phyloP scores from a whole-genome alignment of 73 alveolate species.

The Tetrahymena elliotti region DNA sequence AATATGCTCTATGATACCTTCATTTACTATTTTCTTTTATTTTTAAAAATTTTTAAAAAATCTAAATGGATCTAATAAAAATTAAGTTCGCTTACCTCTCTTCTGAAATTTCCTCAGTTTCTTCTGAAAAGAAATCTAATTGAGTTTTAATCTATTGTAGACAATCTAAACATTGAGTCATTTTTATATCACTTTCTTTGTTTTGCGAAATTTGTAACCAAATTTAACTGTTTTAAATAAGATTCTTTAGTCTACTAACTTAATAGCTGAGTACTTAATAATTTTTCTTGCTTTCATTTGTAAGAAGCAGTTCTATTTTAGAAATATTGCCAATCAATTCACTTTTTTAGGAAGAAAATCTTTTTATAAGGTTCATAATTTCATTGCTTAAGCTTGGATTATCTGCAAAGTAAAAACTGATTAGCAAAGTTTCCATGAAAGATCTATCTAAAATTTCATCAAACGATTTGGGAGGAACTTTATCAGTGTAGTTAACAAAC shows the following conservation, averaged over 20 bases:
- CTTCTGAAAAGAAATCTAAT: too few species aligned
- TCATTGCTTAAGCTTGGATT: constrained; percentile 19
- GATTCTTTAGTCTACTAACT: neutral
- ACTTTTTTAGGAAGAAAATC: constrained; percentile 16
- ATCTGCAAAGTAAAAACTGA: constrained; percentile 25
- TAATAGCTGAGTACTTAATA: neutral
- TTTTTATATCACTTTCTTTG: neutral
- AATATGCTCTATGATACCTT: neutral
- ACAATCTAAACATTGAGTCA: neutral
- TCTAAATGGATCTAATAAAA: neutral
- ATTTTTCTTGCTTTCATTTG: neutral
- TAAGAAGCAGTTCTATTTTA: constrained; percentile 4
- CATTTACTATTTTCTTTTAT: neutral
- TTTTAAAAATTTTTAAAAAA: neutral
- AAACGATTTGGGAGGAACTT: neutral
- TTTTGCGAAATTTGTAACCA: neutral
- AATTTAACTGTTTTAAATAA: neutral
- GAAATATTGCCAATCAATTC: constrained; percentile 15
- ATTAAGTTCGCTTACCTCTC: neutral
- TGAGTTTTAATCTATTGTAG: neutral
- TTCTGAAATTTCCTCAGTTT: neutral
- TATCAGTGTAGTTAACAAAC: neutral
- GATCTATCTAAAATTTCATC: constrained; percentile 28
- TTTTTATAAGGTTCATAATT: constrained; percentile 4
- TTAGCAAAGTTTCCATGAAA: constrained; percentile 26